Evolutionary conservation across 2,329 filamentous ascomycete species (phyloP).

Genomic region (Aureobasidium sp.): DNA sequence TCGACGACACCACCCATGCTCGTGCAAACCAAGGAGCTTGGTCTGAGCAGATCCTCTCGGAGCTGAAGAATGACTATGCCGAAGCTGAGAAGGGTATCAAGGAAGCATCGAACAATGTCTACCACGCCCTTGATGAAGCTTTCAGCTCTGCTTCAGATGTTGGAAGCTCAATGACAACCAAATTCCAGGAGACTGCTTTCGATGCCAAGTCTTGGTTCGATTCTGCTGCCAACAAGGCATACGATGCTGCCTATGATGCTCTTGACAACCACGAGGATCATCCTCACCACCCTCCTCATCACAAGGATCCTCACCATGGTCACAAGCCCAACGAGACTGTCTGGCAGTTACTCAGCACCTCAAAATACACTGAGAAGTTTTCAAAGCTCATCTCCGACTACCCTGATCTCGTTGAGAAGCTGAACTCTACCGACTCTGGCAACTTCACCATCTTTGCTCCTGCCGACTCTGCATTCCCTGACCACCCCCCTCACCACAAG

Average conservation of each 20-base stretch:
- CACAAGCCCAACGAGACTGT: slow-evolving; percentile 60
- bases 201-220: slow-evolving; percentile 44
- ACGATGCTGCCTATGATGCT: slow-evolving; percentile 31
- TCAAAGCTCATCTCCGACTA: slow-evolving; percentile 68
- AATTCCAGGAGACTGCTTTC: slow-evolving; percentile 38
- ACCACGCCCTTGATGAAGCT: slow-evolving; percentile 39
- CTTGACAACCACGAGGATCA: slow-evolving; percentile 25
- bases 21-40: slow-evolving; percentile 28
- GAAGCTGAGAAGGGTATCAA: slow-evolving; percentile 21
- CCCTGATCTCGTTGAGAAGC: slow-evolving; percentile 60
- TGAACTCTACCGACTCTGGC: slow-evolving; percentile 61
- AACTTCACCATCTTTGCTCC: slow-evolving; percentile 82
- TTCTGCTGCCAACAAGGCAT: slow-evolving; percentile 28
- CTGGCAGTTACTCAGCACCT: slow-evolving; percentile 69
- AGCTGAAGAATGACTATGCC: slow-evolving; percentile 29
- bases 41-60: slow-evolving; percentile 27
- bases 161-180: slow-evolving; percentile 33
- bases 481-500: slow-evolving; percentile 46
- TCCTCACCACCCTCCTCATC: slow-evolving; percentile 26
- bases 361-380: slow-evolving; percentile 71
- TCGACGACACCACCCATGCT: slow-evolving; percentile 31
- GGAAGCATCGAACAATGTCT: slow-evolving; percentile 23
- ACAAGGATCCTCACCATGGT: slow-evolving; percentile 32
- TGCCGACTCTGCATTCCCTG: slow-evolving; percentile 64
- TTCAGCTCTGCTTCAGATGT: slow-evolving; percentile 36